A percentile compares a stretch with the other conserved stretches of the same genome.
phyloP scores from a whole-genome alignment of 2,329 filamentous ascomycete genomes.

The Purpureocillium lavendulum region DNA sequence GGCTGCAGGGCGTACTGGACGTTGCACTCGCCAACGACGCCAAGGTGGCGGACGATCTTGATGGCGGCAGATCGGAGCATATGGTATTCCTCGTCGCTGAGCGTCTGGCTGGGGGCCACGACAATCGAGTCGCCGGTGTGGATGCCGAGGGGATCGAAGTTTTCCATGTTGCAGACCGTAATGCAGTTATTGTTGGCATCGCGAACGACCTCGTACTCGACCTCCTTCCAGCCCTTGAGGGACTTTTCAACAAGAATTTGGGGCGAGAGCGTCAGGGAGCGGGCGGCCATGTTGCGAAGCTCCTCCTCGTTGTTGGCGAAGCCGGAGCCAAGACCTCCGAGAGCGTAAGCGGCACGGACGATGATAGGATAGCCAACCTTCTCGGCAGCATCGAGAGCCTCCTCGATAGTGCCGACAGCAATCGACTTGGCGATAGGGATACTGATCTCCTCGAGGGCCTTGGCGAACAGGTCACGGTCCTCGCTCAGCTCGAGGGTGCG shows the following conservation, averaged over 20 bases:
- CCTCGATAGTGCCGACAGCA: constrained; percentile 83
- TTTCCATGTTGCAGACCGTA: constrained; percentile 77
- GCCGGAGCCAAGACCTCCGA: constrained; percentile 91
- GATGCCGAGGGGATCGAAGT: constrained; percentile 95
- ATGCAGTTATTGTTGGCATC: constrained; percentile 98
- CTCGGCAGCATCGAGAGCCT: constrained; percentile 80
- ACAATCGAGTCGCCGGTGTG: constrained; percentile 99
- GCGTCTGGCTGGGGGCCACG: constrained; percentile 90
- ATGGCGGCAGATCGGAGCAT: constrained; percentile 97
- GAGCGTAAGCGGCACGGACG: constrained; percentile 90
- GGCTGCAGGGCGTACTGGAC: constrained; percentile 96
- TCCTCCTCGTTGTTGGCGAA: constrained; percentile 94
- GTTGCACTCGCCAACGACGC: constrained; percentile 97
- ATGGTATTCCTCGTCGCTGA: constrained; percentile 98
- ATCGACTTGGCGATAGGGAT: constrained; percentile 97
- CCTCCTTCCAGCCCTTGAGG: constrained; percentile 98
- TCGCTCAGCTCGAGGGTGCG: constrained; percentile 90
- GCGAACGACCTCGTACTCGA: constrained; percentile 96
- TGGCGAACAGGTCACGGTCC: constrained; percentile 91
- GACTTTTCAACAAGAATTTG: constrained; percentile 98
- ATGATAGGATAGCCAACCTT: constrained; percentile 95
- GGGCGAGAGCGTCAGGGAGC: constrained; percentile 85
- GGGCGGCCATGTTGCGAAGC: constrained; percentile 84
- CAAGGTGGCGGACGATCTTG: constrained; percentile 95
- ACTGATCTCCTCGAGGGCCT: constrained; percentile 92